Evolutionary conservation across 2,329 filamentous ascomycete species (phyloP).

Genomic region (Ceratocystis ficicola): DNA sequence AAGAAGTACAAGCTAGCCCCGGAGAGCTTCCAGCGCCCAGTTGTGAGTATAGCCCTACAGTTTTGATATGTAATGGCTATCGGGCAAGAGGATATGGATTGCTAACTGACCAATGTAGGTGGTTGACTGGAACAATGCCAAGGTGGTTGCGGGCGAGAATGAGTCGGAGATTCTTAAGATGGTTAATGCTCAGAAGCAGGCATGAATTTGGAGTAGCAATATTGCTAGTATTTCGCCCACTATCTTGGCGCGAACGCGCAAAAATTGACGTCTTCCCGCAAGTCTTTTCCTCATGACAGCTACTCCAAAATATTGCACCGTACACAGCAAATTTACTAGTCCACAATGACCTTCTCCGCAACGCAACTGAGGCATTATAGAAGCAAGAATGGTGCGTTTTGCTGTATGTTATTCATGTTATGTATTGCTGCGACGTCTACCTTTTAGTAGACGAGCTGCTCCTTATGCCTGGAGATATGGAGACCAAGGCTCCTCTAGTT

Average conservation of each 20-base stretch:
- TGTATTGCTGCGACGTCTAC: slow-evolving; percentile 1
- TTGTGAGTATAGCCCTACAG: slow-evolving; percentile 44
- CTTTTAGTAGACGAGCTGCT: slow-evolving; percentile 7
- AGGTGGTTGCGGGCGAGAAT: slow-evolving; percentile 62
- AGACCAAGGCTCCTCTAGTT: background rate
- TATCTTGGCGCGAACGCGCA: background rate
- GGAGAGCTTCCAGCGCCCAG: slow-evolving; percentile 58
- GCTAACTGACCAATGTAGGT: slow-evolving; percentile 32
- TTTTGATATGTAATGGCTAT: background rate
- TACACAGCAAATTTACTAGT: background rate
- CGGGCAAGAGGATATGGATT: background rate
- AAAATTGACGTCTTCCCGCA: background rate
- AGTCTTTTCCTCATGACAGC: background rate
- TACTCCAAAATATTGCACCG: background rate
- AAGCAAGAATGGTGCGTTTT: background rate
- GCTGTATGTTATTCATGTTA: background rate
- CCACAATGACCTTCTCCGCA: background rate
- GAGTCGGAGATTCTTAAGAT: slow-evolving; percentile 84
- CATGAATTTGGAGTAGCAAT: background rate
- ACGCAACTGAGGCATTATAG: background rate
- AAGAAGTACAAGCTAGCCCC: slow-evolving; percentile 61
- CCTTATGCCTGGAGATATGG: background rate
- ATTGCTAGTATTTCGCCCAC: background rate
- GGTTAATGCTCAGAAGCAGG: slow-evolving; percentile 42
- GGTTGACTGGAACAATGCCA: slow-evolving; percentile 91